phyloP scores from a whole-genome alignment of 2,329 filamentous ascomycete species.

The Graphilbum sp. region DNA sequence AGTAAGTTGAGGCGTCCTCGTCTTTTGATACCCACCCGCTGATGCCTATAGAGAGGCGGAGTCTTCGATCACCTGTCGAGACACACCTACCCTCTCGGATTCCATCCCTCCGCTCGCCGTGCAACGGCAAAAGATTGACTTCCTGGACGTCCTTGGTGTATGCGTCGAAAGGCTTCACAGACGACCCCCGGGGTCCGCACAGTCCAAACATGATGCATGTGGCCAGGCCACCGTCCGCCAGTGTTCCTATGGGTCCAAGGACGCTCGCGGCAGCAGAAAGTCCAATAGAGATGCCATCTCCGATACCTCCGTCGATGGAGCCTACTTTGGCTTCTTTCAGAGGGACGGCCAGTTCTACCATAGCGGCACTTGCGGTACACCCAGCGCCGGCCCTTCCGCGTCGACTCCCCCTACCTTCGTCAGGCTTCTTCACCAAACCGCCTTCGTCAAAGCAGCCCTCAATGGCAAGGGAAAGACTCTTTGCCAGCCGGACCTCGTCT shows the following conservation, averaged over 20 bases:
- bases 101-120: constrained; percentile 26
- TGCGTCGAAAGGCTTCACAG: constrained; percentile 72
- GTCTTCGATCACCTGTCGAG: constrained; percentile 41
- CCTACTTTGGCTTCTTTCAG: constrained; percentile 67
- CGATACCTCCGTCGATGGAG: constrained; percentile 55
- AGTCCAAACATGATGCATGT: constrained; percentile 82
- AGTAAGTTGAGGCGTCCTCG: constrained; percentile 58
- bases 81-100: constrained; percentile 33
- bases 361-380: constrained; percentile 50
- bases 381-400: constrained; percentile 52
- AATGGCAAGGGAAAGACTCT: constrained; percentile 59
- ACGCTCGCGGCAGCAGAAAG: constrained; percentile 60
- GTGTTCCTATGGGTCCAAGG: constrained; percentile 60
- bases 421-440: constrained; percentile 41
- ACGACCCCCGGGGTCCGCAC: constrained; percentile 64
- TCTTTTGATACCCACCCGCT: constrained; percentile 65
- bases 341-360: constrained; percentile 61
- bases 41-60: constrained; percentile 71
- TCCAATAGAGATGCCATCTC: constrained; percentile 39
- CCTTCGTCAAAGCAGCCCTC: constrained; percentile 47
- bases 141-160: constrained; percentile 77
- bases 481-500: constrained; percentile 61
- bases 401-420: constrained; percentile 46
- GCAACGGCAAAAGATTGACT: constrained; percentile 69
- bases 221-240: constrained; percentile 64